Percentiles rank a stretch among this genome's conserved stretches.
Conservation (phyloP, 2,329 filamentous ascomycete genomes). For the Epicoccum sorghinum region DNA sequence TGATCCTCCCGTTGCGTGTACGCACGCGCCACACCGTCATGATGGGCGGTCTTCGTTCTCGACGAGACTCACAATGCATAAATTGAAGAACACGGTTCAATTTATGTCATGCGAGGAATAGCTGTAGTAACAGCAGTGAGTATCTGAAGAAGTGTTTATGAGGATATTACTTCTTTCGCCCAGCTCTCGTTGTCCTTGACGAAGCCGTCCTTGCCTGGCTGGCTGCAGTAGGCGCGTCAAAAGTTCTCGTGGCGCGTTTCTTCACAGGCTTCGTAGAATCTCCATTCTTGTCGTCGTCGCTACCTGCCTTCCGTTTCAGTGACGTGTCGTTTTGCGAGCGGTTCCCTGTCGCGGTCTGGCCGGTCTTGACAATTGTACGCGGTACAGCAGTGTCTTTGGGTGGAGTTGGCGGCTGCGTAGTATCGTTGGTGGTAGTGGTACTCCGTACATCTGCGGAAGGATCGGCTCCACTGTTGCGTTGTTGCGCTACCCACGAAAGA, state of each 20-base stretch:
- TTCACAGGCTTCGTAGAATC: conserved; percentile 25
- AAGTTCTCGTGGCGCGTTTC: conserved; percentile 40
- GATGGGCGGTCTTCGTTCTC: neutral
- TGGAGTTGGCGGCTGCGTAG: conserved; percentile 26
- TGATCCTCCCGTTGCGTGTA: conserved; percentile 10
- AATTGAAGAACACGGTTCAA: neutral
- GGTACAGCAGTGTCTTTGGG: conserved; percentile 3
- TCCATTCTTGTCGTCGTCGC: conserved; percentile 20
- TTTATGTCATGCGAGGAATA: neutral
- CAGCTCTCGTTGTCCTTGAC: conserved; percentile 21
- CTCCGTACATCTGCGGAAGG: conserved; percentile 11
- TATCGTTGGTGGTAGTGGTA: conserved; percentile 17
- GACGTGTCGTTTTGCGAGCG: conserved; percentile 19
- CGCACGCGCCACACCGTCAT: conserved; percentile 4
- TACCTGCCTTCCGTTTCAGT: conserved; percentile 43
- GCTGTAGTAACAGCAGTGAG: too few species aligned
- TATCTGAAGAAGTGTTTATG: neutral
- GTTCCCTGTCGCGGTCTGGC: neutral
- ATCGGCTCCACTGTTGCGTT: conserved; percentile 31
- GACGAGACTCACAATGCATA: neutral
- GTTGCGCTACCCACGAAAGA: conserved; percentile 41
- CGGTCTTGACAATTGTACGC: neutral
- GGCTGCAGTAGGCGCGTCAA: conserved; percentile 46
- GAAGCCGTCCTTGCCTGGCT: conserved; percentile 37
- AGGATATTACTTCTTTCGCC: neutral